Base-by-base conservation (phyloP, 2,329 filamentous ascomycete genomes). In the Dryadomyces quercivorus region DNA sequence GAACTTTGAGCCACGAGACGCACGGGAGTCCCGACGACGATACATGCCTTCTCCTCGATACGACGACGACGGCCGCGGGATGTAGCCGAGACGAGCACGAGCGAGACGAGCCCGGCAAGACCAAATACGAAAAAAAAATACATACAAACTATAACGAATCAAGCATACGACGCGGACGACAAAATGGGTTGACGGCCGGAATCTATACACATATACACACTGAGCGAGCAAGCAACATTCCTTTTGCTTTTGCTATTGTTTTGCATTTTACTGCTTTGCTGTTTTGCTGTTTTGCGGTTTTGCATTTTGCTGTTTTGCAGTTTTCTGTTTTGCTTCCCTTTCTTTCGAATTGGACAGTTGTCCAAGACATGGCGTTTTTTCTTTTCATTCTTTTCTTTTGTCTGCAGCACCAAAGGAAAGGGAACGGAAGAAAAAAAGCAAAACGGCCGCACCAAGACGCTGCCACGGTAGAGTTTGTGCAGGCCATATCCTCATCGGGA, bases 21-120 rank as follows among this genome's bases (percentile, higher is more conserved):
- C 67, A 20, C 68, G 72, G 47, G 76, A 81, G 54, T 64, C 70
- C 50, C 70, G 75, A 20, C 66, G 76, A 53, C 65, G 72, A 55
- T 68, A 73, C 55, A 63, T 66, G 53, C 63, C 67, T 50, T 59
- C 57, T 7, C 61, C 62, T 20, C 60, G 63, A 13, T 60, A 61
- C 45, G 61, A 62, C 48, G 60, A 60, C 31, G 55, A 54, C 16
- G 54, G 57, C 13, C 31, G 51, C 8, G 44, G 49, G 13, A 20
- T 43, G 7, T 49, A 50, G 7, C 50, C 50, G 52, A 20, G 34
- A 22, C 43, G n/a, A 36, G 5, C 6, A 26, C 8, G 52, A 26
- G 34, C 3, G 5, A 18, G 20, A 21, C 6, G 53, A 36, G 40
- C 44, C 22, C 43, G 20, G n/a, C 8, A 46, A 21, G 20, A 46